Percentiles rank a stretch among this genome's conserved stretches.
phyloP scores from a whole-genome alignment of 495 filamentous ascomycete genomes.

The Lasiosphaeris hirsuta region DNA sequence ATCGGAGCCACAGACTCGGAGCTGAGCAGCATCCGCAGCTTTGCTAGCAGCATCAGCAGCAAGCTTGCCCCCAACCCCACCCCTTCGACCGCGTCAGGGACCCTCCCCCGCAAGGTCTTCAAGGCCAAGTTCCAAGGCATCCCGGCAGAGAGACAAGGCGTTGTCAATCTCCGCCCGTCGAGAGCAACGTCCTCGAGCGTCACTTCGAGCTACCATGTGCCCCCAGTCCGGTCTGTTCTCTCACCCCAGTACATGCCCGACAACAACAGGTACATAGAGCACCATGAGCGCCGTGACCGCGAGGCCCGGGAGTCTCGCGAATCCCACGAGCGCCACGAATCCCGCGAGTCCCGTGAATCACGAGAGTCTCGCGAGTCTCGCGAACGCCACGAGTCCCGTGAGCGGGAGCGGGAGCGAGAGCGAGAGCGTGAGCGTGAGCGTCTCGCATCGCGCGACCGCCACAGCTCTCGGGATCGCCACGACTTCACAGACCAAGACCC shows the following conservation, averaged over 20 bases:
- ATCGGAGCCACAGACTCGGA: slow-evolving; percentile 26
- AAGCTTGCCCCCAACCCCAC: background rate
- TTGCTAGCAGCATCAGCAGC: slow-evolving; percentile 6
- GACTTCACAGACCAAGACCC: slow-evolving; percentile 24
- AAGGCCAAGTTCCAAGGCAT: slow-evolving; percentile 31
- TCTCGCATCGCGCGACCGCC: slow-evolving; percentile 4
- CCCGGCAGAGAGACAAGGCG: slow-evolving; percentile 25
- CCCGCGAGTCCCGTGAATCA: slow-evolving; percentile 10
- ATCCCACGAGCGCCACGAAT: background rate
- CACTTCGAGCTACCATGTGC: slow-evolving; percentile 21
- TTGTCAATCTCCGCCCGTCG: slow-evolving; percentile 28
- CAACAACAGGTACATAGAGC: slow-evolving; percentile 1
- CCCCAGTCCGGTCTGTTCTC: slow-evolving; percentile 21
- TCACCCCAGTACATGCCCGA: slow-evolving; percentile 20
- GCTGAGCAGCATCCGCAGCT: slow-evolving; percentile 7
- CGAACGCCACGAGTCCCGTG: slow-evolving; percentile 6
- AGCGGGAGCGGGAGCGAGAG: background rate
- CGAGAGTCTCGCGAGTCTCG: background rate
- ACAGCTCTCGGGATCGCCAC: slow-evolving; percentile 22
- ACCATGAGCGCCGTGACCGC: background rate
- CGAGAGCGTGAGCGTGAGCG: background rate
- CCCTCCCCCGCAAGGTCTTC: slow-evolving; percentile 32
- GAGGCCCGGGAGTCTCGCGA: background rate
- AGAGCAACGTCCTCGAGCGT: slow-evolving; percentile 19
- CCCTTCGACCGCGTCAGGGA: slow-evolving; percentile 8